Base-by-base conservation (phyloP, 305 asterid genomes). In the Fraxinus dipetala region DNA sequence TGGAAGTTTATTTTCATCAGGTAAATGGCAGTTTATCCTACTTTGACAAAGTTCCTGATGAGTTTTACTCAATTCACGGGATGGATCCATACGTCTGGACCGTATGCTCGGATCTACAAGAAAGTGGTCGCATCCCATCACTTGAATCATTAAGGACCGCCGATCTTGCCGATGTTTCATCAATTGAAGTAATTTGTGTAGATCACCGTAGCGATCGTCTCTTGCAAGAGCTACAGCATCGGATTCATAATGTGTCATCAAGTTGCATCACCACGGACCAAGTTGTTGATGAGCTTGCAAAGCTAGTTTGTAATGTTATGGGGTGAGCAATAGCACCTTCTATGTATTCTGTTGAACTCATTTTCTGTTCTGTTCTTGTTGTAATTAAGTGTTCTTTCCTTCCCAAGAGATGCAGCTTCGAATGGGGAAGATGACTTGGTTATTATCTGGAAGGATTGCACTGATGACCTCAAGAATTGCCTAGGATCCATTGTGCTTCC, bases 61-160 rank as follows among this genome's bases (percentile, higher is more conserved):
- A 98, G 75, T 96, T 96, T 89, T 95, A 90, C 88, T 82, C 89
- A 77, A 93, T 96, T 78, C 93, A 90, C 80, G 98, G 99, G 90
- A 90, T 96, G 96, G 97, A 96, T 90, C 97, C 99, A 36, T 96
- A 95, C 86, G 92, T 96, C 56, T 96, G 99, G 99, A 86, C 89
- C 59, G 77, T 96, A 85, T 96, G 98, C 90, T 90, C 91, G 11
- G 97, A 93, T 87, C 87, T 88, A 83, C 95, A 90, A 86, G 99
- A 96, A 87, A 91, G 90, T 88, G 95, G 98, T 28, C 92, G 93
- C 30, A 89, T 96, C 79, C 98, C 99, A 76, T 89, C 98, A 45
- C 90, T 96, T 89, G 97, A 95, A 86, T 89, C 93, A 31, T 76
- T 96, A 72, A 95, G 79, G 89, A 86, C 88, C 9, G 90, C 92